Percentiles rank a stretch among this genome's conserved stretches.
Evolutionary conservation across 192 early-diverging fungal genomes (phyloP).

Genomic region (Pilaira anomala): DNA sequence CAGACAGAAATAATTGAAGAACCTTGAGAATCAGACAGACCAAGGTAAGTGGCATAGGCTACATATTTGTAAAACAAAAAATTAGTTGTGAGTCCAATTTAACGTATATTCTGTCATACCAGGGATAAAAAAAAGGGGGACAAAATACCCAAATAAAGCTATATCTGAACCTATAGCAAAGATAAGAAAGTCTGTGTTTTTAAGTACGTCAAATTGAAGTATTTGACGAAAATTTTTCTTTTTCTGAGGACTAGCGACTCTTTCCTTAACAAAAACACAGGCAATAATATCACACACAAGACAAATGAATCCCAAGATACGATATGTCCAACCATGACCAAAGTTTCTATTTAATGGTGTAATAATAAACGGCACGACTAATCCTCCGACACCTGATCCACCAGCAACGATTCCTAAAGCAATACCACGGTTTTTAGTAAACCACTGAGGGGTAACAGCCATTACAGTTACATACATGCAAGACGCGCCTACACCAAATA

Average conservation of each 20-base stretch:
- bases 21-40: slow-evolving; percentile 26
- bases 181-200: slow-evolving; percentile 21
- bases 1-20: slow-evolving; percentile 20
- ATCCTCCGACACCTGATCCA: slow-evolving; percentile 71
- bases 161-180: slow-evolving; percentile 26
- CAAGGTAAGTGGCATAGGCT: slow-evolving; percentile 23
- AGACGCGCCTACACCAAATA: slow-evolving; percentile 49
- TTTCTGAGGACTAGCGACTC: not conserved
- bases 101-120: too few relatives aligned
- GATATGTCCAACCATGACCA: slow-evolving; percentile 53
- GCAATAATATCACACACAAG: slow-evolving; percentile 7
- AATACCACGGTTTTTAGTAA: slow-evolving; percentile 50
- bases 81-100: too few relatives aligned
- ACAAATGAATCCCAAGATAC: slow-evolving; percentile 29
- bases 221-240: not conserved
- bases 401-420: slow-evolving; percentile 54
- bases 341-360: slow-evolving; percentile 50
- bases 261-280: slow-evolving; percentile 17
- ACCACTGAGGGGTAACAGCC: slow-evolving; percentile 53
- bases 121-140: slow-evolving; percentile 34
- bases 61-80: too few relatives aligned
- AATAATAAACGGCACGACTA: slow-evolving; percentile 61
- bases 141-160: slow-evolving; percentile 21
- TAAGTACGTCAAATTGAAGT: slow-evolving; percentile 23
- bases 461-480: slow-evolving; percentile 19